Evolutionary conservation across 331 rosid genomes (phyloP).

Genomic region (Cucumis variabilis): DNA sequence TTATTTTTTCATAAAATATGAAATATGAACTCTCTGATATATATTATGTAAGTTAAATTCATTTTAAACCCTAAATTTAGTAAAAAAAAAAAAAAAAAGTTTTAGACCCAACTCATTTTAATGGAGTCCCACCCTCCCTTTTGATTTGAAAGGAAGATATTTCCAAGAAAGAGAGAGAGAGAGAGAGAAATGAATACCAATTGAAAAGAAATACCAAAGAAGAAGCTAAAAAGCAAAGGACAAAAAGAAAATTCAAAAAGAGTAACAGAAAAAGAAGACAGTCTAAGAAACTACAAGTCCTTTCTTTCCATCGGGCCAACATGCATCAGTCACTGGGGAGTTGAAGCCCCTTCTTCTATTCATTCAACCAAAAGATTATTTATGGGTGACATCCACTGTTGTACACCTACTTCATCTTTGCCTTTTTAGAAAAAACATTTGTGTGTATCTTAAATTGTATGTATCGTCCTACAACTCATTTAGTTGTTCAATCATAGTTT

Average conservation of each 20-base stretch:
- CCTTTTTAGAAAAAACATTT: too few species aligned
- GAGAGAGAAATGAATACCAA: not conserved
- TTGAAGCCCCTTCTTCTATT: not conserved
- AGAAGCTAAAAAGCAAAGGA: conserved; percentile 30
- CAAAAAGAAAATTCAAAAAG: conserved; percentile 20
- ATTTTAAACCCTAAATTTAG: too few species aligned
- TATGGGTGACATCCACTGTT: not conserved
- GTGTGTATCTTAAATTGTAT: too few species aligned
- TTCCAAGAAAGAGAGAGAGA: not conserved
- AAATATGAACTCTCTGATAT: not conserved
- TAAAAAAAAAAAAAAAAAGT: too few species aligned
- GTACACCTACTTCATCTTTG: not conserved
- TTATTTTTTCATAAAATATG: too few species aligned
- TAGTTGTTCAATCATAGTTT: too few species aligned
- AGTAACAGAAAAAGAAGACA: not conserved
- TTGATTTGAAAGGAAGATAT: conserved; percentile 19
- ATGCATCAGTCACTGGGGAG: conserved; percentile 9
- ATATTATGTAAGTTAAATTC: not conserved
- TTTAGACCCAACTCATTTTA: not conserved
- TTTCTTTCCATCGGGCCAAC: not conserved
- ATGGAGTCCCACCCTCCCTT: not conserved
- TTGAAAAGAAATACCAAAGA: conserved; percentile 10
- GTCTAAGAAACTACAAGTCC: not conserved
- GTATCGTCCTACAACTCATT: too few species aligned
- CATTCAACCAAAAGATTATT: not conserved